These are phyloP conservation scores for Quillaja saponaria DNA, from an alignment of 306 rosid genomes.

Conservation along the genomic window DNA sequence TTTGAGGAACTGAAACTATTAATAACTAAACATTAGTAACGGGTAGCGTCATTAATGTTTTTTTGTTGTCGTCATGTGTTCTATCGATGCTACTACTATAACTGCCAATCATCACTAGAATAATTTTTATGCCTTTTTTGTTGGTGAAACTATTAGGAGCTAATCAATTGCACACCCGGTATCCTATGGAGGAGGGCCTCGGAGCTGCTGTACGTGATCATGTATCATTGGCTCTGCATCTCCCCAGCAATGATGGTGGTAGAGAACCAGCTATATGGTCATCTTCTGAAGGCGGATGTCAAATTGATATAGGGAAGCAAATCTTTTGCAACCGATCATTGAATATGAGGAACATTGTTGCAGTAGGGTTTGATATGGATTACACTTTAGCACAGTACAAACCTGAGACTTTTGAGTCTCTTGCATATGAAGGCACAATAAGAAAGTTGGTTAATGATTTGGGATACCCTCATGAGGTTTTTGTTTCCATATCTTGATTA, in stretches of 20 bases:
- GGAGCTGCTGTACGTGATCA: slow-evolving; percentile 39
- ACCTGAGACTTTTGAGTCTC: slow-evolving; percentile 95
- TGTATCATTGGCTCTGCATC: slow-evolving; percentile 29
- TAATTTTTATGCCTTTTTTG: neutral
- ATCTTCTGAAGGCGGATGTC: slow-evolving; percentile 53
- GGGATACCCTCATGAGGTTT: slow-evolving; percentile 86
- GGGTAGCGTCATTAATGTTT: neutral
- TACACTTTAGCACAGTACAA: slow-evolving; percentile 98
- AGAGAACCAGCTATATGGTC: slow-evolving; percentile 67
- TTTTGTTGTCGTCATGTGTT: neutral
- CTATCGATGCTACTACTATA: neutral
- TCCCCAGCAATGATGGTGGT: slow-evolving; percentile 28
- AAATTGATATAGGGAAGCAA: slow-evolving; percentile 67
- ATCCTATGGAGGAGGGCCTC: slow-evolving; percentile 54
- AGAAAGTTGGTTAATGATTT: slow-evolving; percentile 80
- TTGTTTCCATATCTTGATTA: slow-evolving; percentile 26
- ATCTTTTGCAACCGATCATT: slow-evolving; percentile 92
- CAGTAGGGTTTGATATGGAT: slow-evolving; percentile 99
- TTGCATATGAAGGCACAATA: slow-evolving; percentile 91
- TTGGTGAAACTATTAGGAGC: slow-evolving; percentile 45
- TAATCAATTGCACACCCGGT: slow-evolving; percentile 42
- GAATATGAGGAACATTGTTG: slow-evolving; percentile 90
- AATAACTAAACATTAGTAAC: slow-evolving; percentile 5
- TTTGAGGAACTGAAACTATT: neutral
- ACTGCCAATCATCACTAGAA: neutral